Conservation (phyloP, 176 grass and related monocot genomes). For the Oryza australiensis region DNA sequence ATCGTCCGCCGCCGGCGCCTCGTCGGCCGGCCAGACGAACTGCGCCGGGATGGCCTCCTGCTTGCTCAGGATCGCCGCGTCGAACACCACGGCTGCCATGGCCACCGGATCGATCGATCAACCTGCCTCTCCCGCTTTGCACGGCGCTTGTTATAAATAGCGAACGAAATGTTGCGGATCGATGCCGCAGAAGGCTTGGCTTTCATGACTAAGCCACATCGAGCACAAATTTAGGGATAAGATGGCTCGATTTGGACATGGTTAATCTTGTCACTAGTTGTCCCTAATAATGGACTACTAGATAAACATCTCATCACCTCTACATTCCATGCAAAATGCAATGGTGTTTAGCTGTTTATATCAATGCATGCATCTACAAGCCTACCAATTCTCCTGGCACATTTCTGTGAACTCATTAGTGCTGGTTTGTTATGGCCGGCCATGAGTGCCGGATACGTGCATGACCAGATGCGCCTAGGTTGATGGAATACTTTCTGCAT, state of each 20-base stretch:
- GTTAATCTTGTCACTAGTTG: not conserved
- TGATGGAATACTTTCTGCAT: not conserved
- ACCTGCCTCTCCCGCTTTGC: not conserved
- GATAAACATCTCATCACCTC: not conserved
- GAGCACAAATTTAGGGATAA: not conserved
- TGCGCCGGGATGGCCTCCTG: conserved; percentile 54
- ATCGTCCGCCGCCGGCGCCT: conserved; percentile 33
- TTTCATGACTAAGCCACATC: not conserved
- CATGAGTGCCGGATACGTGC: not conserved
- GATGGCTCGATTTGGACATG: not conserved
- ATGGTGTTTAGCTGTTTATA: too few relatives aligned
- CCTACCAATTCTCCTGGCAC: too few relatives aligned
- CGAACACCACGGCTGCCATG: conserved; percentile 37
- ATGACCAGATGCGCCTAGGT: not conserved
- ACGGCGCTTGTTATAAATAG: not conserved
- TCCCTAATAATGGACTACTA: not conserved
- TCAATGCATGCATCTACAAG: not conserved
- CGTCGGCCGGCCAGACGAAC: conserved; percentile 83
- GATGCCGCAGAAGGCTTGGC: too few relatives aligned
- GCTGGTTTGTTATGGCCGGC: not conserved
- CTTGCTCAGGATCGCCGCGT: conserved; percentile 48
- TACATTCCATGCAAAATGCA: not conserved
- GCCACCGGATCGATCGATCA: not conserved
- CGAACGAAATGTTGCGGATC: too few relatives aligned
- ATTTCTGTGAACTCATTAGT: too few relatives aligned